Evolutionary conservation across 164 flowering plant species (phyloP), one percentile per base, ranked within the genome.

Genomic region (Stephania japonica): DNA sequence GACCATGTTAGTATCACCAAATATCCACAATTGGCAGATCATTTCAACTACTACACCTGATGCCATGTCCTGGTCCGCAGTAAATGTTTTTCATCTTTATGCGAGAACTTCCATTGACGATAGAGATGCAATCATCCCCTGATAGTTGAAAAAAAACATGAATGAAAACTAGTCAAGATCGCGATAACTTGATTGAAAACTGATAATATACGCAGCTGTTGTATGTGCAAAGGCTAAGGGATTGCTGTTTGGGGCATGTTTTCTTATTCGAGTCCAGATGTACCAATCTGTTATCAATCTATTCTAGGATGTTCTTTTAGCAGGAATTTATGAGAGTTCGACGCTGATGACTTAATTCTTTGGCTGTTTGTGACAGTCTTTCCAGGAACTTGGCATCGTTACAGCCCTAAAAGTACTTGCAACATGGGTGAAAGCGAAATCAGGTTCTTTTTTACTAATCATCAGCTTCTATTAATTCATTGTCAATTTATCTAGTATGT

Each of bases 41-140:
- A 69, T 25, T 67, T 8, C 38, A 42, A 14, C 27, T 7, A 49
- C 24, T 7, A 7, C 80, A 91, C 99, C 99, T 95, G 80, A 95
- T 85, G 88, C 76, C 76, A 69, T 75, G 76, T 19, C 76, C 72
- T n/a, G 76, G 76, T 43, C 76, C 76, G 11, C 76, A 69, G 65
- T 75, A 61, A 41, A 75, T 69, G 27, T 75, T 75, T 44, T 75
- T 75, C 76, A 75, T 75, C 83, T 85, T 91, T 73, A 94, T 88
- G 76, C 68, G 82, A 66, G 97, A 86, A 82, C 91, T 89, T 25
- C 82, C 96, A 78, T 85, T 91, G 41, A 92, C 97, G 24, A 94
- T 92, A 38, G 99, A 94, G 56, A 94, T 78, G 80, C 99, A 94
- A 75, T 91, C 96, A 78, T 91, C 96, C 24, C 95, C 95, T 90